phyloP scores from a whole-genome alignment of 2,329 filamentous ascomycete genomes.

The Cladosporium sphaerospermum region DNA sequence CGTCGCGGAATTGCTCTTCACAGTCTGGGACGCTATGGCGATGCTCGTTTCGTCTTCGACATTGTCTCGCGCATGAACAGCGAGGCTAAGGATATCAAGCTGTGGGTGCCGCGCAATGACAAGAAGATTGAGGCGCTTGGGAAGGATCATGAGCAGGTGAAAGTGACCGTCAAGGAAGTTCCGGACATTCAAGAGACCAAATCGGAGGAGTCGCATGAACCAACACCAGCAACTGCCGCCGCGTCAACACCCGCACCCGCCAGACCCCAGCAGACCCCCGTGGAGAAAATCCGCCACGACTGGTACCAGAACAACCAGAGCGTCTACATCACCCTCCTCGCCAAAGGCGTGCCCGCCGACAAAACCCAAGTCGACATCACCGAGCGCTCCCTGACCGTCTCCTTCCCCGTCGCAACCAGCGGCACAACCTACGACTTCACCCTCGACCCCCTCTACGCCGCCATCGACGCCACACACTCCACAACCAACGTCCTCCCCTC shows the following conservation, averaged over 20 bases:
- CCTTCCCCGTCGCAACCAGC: conserved; percentile 49
- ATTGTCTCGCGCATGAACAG: conserved; percentile 48
- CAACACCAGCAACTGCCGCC: conserved; percentile 25
- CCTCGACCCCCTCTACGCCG: conserved; percentile 60
- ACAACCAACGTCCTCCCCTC: conserved; percentile 62
- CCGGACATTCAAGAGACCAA: conserved; percentile 37
- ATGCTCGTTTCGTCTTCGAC: conserved; percentile 66
- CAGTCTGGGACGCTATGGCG: conserved; percentile 63
- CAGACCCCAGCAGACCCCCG: conserved; percentile 36
- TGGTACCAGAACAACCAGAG: conserved; percentile 61
- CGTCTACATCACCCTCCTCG: conserved; percentile 59
- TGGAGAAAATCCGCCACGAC: conserved; percentile 59
- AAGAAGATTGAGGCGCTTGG: conserved; percentile 45
- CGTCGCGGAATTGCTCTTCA: conserved; percentile 70
- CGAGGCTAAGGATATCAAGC: conserved; percentile 48
- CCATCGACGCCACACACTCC: conserved; percentile 56
- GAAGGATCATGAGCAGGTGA: conserved; percentile 43
- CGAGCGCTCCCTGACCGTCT: conserved; percentile 45
- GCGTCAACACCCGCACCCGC: conserved; percentile 20
- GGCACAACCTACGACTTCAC: conserved; percentile 54
- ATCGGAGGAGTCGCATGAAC: too few species aligned
- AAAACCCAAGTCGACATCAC: conserved; percentile 47
- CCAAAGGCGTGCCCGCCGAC: conserved; percentile 57
- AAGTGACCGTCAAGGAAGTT: conserved; percentile 45
- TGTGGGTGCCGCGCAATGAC: conserved; percentile 54